phyloP scores from a whole-genome alignment of 768 basidiomycete genomes.

The Suillus placidus region DNA sequence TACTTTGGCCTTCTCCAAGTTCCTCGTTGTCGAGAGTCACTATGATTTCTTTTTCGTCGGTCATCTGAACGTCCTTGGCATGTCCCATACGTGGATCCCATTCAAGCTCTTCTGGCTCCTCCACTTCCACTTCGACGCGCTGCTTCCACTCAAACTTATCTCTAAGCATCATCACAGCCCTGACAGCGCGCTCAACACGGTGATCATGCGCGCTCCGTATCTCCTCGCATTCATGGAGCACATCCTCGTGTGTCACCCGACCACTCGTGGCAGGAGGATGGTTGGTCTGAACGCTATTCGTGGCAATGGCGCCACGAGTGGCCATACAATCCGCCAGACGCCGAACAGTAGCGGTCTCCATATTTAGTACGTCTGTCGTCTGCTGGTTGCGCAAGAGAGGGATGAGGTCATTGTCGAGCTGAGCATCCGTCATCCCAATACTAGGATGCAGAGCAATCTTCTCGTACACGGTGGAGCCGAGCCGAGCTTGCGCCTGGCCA shows the following conservation, averaged over 20 bases:
- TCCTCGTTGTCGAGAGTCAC: conserved; percentile 25
- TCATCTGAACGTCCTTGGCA: conserved; percentile 13
- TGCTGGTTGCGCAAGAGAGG: conserved; percentile 79
- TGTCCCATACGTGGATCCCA: conserved; percentile 59
- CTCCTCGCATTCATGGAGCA: conserved; percentile 64
- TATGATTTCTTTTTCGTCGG: conserved; percentile 17
- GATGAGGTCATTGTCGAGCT: conserved; percentile 73
- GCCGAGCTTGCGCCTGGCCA: conserved; percentile 15
- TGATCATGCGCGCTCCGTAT: conserved; percentile 73
- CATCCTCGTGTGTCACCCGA: conserved; percentile 52
- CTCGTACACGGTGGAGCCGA: conserved; percentile 48
- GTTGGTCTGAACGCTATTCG: conserved; percentile 49
- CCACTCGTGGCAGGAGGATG: conserved; percentile 27
- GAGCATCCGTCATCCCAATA: conserved; percentile 57
- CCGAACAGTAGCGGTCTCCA: conserved; percentile 74
- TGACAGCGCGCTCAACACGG: conserved; percentile 75
- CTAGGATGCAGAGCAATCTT: conserved; percentile 70
- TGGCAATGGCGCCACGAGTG: conserved; percentile 50
- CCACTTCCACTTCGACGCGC: conserved; percentile 76
- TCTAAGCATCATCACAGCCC: conserved; percentile 74
- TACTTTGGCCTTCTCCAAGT: conserved; percentile 35
- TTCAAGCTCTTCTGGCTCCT: conserved; percentile 76
- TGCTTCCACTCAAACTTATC: conserved; percentile 85
- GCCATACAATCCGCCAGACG: conserved; percentile 68
- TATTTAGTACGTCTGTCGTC: conserved; percentile 71